Conservation (phyloP, 139 green algal genomes). For the Chlorella sorokiniana region DNA sequence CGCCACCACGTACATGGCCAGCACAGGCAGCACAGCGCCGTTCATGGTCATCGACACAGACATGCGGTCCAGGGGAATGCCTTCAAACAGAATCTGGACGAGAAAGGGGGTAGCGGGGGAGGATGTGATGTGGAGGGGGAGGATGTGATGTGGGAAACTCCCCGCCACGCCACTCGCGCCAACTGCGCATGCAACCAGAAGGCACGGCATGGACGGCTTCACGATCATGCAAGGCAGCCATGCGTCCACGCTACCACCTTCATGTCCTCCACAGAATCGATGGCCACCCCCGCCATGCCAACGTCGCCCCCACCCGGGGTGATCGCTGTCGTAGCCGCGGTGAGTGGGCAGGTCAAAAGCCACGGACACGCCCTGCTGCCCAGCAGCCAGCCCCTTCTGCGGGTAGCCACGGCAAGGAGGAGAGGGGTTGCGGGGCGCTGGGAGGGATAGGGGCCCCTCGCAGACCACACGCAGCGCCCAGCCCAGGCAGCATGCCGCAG, state of each 20-base stretch:
- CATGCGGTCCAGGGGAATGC: slow-evolving; percentile 74
- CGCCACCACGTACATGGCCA: slow-evolving; percentile 71
- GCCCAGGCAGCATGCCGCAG: neutral
- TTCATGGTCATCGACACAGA: slow-evolving; percentile 83
- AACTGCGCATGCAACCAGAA: too few relatives aligned
- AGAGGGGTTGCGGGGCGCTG: neutral
- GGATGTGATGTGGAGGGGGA: neutral
- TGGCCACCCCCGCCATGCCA: slow-evolving; percentile 77
- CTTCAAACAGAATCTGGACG: slow-evolving; percentile 60
- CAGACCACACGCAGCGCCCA: neutral
- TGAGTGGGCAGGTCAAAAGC: slow-evolving; percentile 80
- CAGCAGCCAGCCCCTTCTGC: slow-evolving; percentile 59
- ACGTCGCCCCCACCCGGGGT: slow-evolving; percentile 73
- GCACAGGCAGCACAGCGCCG: slow-evolving; percentile 69
- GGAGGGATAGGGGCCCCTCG: neutral
- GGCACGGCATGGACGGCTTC: too few relatives aligned
- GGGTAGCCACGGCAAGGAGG: neutral
- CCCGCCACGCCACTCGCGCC: neutral
- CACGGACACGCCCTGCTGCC: slow-evolving; percentile 71
- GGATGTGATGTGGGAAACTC: neutral
- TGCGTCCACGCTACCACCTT: slow-evolving; percentile 24
- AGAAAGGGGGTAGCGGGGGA: neutral
- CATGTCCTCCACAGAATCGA: slow-evolving; percentile 80
- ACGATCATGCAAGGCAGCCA: neutral
- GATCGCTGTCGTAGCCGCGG: slow-evolving; percentile 74